Percentiles rank a stretch among this genome's conserved stretches.
Conservation (phyloP, 78 protist genomes). For the Emiliania huxleyi region DNA sequence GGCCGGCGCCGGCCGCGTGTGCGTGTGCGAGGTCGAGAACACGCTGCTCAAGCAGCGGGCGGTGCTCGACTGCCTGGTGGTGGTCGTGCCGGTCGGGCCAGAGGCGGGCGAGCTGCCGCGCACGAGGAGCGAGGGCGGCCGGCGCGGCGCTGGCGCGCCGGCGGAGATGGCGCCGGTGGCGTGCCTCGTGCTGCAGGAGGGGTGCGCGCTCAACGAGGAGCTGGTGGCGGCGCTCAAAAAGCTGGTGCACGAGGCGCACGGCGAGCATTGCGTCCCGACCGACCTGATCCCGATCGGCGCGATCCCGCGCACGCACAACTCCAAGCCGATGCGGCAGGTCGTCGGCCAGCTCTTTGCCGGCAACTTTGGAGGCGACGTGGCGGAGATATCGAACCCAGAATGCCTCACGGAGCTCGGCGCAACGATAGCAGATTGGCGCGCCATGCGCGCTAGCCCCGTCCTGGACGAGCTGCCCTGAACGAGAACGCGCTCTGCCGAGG, state of each 20-base stretch:
- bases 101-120: not conserved
- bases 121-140: not conserved
- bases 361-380: not conserved
- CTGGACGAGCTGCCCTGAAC: not conserved
- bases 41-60: not conserved
- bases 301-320: not conserved
- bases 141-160: not conserved
- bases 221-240: not conserved
- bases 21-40: not conserved
- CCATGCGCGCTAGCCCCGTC: not conserved
- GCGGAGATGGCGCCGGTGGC: not conserved
- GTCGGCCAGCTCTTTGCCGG: not conserved
- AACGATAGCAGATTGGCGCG: not conserved
- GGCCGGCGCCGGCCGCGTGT: not conserved
- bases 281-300: not conserved
- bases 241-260: not conserved
- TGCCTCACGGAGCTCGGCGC: not conserved
- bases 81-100: not conserved
- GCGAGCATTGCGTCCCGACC: not conserved
- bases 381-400: not conserved
- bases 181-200: not conserved
- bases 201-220: not conserved
- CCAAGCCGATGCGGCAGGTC: not conserved
- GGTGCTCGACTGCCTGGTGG: not conserved
- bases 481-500: too few species aligned